Evolutionary conservation across 495 filamentous ascomycete genomes (phyloP).

Genomic region (Articulospora tetracladia): DNA sequence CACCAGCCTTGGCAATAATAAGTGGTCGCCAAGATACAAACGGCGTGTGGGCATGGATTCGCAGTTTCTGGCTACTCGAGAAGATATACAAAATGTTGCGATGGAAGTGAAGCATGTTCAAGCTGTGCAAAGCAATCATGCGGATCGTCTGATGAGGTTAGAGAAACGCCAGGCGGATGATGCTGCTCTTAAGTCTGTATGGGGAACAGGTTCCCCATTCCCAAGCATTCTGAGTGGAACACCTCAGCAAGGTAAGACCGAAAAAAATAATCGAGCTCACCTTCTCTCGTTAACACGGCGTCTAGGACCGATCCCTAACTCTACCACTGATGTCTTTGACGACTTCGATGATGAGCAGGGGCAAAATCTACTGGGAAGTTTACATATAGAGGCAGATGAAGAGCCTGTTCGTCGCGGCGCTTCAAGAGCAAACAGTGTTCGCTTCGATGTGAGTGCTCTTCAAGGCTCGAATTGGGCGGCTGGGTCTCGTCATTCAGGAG

Average conservation of each 20-base stretch:
- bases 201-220: slow-evolving; percentile 86
- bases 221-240: slow-evolving; percentile 72
- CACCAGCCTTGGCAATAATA: neutral
- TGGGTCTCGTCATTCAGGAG: slow-evolving; percentile 71
- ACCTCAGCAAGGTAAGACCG: slow-evolving; percentile 69
- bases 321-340: slow-evolving; percentile 72
- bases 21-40: slow-evolving; percentile 1
- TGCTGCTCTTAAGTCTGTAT: slow-evolving; percentile 77
- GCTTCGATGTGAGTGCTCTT: slow-evolving; percentile 96
- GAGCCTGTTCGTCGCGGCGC: slow-evolving; percentile 82
- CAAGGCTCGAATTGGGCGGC: slow-evolving; percentile 83
- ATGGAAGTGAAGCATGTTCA: slow-evolving; percentile 84
- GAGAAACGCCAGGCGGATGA: slow-evolving; percentile 81
- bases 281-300: slow-evolving; percentile 23
- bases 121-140: slow-evolving; percentile 70
- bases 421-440: slow-evolving; percentile 93
- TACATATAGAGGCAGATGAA: slow-evolving; percentile 83
- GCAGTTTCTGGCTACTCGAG: slow-evolving; percentile 47
- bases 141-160: slow-evolving; percentile 72
- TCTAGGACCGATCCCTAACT: slow-evolving; percentile 69
- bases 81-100: slow-evolving; percentile 83
- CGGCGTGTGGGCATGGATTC: slow-evolving; percentile 48
- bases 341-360: slow-evolving; percentile 79
- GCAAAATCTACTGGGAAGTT: slow-evolving; percentile 63
- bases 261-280: slow-evolving; percentile 8